Evolutionary conservation across 768 basidiomycete species (phyloP).

Genomic region (Hortiboletus flavorubellus): DNA sequence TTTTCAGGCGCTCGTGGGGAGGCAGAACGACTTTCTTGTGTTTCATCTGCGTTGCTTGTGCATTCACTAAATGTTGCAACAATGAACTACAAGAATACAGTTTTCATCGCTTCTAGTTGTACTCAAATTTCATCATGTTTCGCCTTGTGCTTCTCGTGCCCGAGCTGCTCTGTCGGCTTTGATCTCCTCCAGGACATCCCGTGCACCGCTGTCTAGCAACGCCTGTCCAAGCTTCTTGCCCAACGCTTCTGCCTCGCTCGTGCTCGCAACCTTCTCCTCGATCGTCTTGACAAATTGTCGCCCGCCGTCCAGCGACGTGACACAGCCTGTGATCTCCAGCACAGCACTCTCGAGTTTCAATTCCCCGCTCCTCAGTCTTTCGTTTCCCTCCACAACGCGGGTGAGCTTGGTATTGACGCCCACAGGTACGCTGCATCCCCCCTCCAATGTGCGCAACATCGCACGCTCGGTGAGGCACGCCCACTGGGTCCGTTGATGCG

Average conservation of each 20-base stretch:
- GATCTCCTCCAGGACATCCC: constrained; percentile 79
- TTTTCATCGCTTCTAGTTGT: background rate
- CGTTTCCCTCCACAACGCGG: constrained; percentile 28
- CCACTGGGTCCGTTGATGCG: constrained; percentile 77
- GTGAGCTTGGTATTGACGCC: constrained; percentile 63
- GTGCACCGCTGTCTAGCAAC: constrained; percentile 70
- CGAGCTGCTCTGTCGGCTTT: constrained; percentile 58
- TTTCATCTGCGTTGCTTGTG: constrained; percentile 19
- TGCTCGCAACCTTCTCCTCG: constrained; percentile 45
- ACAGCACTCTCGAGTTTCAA: constrained; percentile 30
- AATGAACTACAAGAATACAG: constrained; percentile 26
- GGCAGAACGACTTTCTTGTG: constrained; percentile 43
- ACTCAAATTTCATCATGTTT: constrained; percentile 12
- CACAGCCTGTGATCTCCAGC: constrained; percentile 72
- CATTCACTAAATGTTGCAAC: constrained; percentile 14
- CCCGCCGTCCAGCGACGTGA: constrained; percentile 77
- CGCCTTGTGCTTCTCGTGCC: constrained; percentile 37
- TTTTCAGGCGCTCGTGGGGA: constrained; percentile 69
- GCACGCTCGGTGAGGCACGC: constrained; percentile 81
- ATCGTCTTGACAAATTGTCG: constrained; percentile 68
- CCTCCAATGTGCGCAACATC: constrained; percentile 85
- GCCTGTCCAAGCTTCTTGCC: constrained; percentile 64
- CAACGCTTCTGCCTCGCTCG: constrained; percentile 61
- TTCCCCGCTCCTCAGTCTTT: constrained; percentile 32
- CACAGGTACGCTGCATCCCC: constrained; percentile 96